Base-by-base conservation (phyloP, 768 basidiomycete species). In the Galerina marginata region DNA sequence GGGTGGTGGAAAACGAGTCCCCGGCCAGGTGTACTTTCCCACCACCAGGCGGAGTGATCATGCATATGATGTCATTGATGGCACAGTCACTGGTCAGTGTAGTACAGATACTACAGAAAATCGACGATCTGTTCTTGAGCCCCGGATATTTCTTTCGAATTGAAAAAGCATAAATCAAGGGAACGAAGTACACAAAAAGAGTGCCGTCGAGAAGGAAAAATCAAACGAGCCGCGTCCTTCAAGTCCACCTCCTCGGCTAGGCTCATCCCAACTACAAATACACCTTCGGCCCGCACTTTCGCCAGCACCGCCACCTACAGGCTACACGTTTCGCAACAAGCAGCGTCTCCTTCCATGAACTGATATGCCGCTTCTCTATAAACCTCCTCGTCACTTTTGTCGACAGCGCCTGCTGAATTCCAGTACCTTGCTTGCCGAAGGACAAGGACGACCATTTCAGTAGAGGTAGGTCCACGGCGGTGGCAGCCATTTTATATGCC, bases 371-470 rank as follows among this genome's bases (percentile, higher is more conserved):
- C 82, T 68, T 98, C 94, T 64, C n/a, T n/a, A 96, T 71, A 76
- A 96, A 96, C 0, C 92, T 85, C 66, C 86, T 90, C 15, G 85
- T 88, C 59, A 96, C 87, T 76, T 90, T 94, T n/a, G 76, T 65
- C 23, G 86, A 75, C 62, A 91, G 91, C 2, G 85, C 83, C 23
- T 79, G 73, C 3, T 88, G 79, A 36, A 95, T 36, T 25, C 54
- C 43, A 20, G 47, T 10, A 11, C 42, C 14, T 39, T 20, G 16
- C 1, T 14, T 78, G 25, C 23, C 42, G 36, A 37, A 54, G n/a
- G 44, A 39, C 6, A 81, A 83, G 47, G 79, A 78, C 48, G 80
- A 71, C 10, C 46, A 14, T 25, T 14, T 47, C 20, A 80, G 76
- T 37, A 74, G 77, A 15, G 23, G 38, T 2, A 79, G 70, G 0